phyloP scores from a whole-genome alignment of 345 rosid species.

The Salix purpurea region DNA sequence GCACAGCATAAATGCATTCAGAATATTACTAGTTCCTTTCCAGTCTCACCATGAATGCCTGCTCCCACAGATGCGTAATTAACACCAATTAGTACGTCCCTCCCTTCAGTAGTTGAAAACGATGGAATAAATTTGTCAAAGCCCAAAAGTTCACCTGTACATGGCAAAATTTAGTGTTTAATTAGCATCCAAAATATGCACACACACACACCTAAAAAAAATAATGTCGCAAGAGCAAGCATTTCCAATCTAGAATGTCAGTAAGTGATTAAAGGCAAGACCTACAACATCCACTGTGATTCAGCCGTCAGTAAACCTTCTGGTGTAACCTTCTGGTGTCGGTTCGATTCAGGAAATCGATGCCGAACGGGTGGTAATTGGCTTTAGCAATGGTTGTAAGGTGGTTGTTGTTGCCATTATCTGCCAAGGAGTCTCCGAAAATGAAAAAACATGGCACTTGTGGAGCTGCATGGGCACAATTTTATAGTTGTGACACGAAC shows the following conservation, averaged over 20 bases:
- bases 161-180: neutral
- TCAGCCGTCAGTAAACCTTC: neutral
- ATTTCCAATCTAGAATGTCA: neutral
- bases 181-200: neutral
- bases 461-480: neutral
- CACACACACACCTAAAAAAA: too few relatives aligned
- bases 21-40: neutral
- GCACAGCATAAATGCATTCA: too few relatives aligned
- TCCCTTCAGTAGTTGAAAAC: neutral
- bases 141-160: constrained; percentile 12
- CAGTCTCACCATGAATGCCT: constrained; percentile 18
- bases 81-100: constrained; percentile 11
- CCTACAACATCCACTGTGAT: neutral
- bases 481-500: neutral
- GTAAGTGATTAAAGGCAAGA: neutral
- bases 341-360: neutral
- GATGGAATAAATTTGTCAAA: constrained; percentile 11
- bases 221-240: too few relatives aligned
- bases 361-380: neutral
- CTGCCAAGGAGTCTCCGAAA: neutral
- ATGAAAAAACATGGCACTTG: neutral
- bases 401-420: neutral
- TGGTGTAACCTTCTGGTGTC: neutral
- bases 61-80: constrained; percentile 20
- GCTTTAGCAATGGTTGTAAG: neutral